Evolutionary conservation across 2,329 filamentous ascomycete genomes (phyloP), one percentile per base, ranked within the genome.

Genomic region (Aspergillus sp.): DNA sequence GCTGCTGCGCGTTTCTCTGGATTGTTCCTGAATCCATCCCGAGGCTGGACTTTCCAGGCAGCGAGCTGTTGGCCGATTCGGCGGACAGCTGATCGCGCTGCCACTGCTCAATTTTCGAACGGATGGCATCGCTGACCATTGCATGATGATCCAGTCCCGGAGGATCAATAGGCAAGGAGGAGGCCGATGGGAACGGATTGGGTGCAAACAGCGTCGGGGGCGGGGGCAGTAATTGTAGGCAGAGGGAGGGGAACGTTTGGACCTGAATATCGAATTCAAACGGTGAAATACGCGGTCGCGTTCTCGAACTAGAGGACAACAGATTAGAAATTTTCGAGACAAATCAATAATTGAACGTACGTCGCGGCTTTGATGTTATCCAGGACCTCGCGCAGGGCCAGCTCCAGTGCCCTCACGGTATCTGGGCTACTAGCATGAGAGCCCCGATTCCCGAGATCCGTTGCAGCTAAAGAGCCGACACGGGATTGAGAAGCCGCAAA

Each of bases 211-310:
- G 80, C 0, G 91, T 95, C 4, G 90, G 87, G 3, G 93, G 91
- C 9, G 90, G 82, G 37, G 89, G 86, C 1, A 98, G 85, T 64
- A 93, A 88, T 62, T 89, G 90, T 11, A 97, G 84, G 37, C 89
- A 91, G 41, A 98, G 82, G 6, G 90, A 87, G 6, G 93, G 91
- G 68, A 96, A 97, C 59, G 91, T 91, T 71, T 96, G 86, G 5
- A 89, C 82, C 60, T 93, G 85, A 35, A 93, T 89, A 64, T 97
- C 90, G 75, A 96, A 96, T 63, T 93, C 90, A 71, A 86, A 87
- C 3, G 85, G 80, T 17, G 78, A 72, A 19, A 74, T 56, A 60
- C 69, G 70, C 61, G 79, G 64, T 59, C 77, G 66, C 50, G 75
- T 73, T 55, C 77, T 76, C 24, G 76, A 75, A 58, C 80, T 83